Evolutionary conservation across 495 filamentous ascomycete species (phyloP), one percentile per base, ranked within the genome.

Genomic region (Neurospora sp.): DNA sequence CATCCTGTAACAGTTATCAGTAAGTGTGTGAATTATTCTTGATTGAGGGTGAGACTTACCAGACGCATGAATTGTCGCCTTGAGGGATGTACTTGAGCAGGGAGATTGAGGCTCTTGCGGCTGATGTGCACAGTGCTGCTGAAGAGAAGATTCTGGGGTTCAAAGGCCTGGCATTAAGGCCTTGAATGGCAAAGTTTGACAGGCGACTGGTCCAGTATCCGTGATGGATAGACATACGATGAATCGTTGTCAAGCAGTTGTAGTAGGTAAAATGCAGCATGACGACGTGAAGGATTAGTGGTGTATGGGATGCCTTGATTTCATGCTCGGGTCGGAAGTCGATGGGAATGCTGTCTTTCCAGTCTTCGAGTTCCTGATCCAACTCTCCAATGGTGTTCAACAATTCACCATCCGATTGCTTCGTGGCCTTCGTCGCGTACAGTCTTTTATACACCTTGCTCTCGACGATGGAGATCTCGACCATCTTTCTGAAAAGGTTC

Each of bases 181-280:
- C 96, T 77, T 96, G 92, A 54, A 98, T 94, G 3, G 96, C 96
- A 80, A 93, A 99, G 76, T 98, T 95, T 38, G 94, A 97, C 31
- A 98, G 85, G 54, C 96, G 89, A 77, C 92, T 97, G 9, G 94
- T 97, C 96, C 96, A 99, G 84, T 97, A 98, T 3, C 96, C 96
- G 79, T 98, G 96, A 80, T 99, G 96, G 70, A 98, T 90, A 5
- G 93, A 96, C 96, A 98, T 98, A 31, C 96, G 93, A 82, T 99
- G 96, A 71, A 99, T 97, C 2, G 96, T 99, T 16, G 94, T 98
- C 72, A 99, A 85, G 77, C 93, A 96, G 79, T 98, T 99, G 85
- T 99, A 98, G 82, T 99, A 99, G 40, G 93, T 90, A 79, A 98
- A 97, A 78, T 98, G 96, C 48, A 99, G 83, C 77, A 97, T 91